These are phyloP conservation scores for Cercospora sp. DNA, from an alignment of 2,329 filamentous ascomycete genomes.

Conservation along the genomic window DNA sequence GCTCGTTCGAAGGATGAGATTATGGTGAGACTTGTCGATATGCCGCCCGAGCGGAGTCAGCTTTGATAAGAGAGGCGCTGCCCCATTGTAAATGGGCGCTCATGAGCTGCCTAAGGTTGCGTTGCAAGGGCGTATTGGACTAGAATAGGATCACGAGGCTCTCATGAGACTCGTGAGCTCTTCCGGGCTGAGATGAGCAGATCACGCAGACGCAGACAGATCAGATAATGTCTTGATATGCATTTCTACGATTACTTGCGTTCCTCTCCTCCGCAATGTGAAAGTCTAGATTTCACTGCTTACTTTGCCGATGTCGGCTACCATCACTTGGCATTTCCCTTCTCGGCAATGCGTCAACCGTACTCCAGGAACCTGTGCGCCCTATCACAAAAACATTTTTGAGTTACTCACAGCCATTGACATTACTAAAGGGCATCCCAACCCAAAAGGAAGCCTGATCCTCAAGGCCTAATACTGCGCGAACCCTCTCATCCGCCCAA, in stretches of 20 bases:
- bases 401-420: background rate
- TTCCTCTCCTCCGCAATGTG: background rate
- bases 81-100: background rate
- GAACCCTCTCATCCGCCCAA: background rate
- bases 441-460: background rate
- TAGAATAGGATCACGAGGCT: background rate
- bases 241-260: background rate
- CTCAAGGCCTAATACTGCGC: background rate
- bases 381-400: background rate
- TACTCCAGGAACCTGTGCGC: background rate
- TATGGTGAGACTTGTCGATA: too few species aligned
- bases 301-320: background rate
- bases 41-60: too few species aligned
- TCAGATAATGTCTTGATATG: background rate
- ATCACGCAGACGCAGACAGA: background rate
- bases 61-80: background rate
- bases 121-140: background rate
- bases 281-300: background rate
- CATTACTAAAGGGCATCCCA: background rate
- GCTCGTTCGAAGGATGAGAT: background rate
- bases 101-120: background rate
- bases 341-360: constrained; percentile 2
- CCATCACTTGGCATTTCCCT: constrained; percentile 4
- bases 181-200: background rate
- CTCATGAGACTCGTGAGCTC: background rate